A percentile compares a stretch with the other conserved stretches of the same genome.
Conservation (phyloP, 2,329 filamentous ascomycete genomes). For the Tolypocladium pustulatum region DNA sequence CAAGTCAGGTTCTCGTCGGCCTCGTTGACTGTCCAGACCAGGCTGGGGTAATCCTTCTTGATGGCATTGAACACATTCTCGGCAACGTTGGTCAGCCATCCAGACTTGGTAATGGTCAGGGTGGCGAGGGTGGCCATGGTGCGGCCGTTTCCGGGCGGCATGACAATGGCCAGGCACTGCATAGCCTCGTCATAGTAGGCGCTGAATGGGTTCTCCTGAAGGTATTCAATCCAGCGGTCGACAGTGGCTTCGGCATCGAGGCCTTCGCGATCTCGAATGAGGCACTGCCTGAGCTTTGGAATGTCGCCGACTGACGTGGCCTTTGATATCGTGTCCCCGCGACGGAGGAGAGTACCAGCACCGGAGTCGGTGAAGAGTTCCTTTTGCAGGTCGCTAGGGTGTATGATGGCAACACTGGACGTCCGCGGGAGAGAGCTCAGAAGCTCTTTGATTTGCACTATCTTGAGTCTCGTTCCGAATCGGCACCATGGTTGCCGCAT, state of each 20-base stretch:
- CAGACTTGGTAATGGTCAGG: slow-evolving; percentile 85
- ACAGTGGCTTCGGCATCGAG: slow-evolving; percentile 75
- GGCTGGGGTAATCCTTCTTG: slow-evolving; percentile 83
- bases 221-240: slow-evolving; percentile 72
- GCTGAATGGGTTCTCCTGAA: slow-evolving; percentile 71
- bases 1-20: slow-evolving; percentile 94
- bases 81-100: slow-evolving; percentile 88
- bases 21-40: slow-evolving; percentile 94
- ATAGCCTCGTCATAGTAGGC: slow-evolving; percentile 92
- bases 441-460: slow-evolving; percentile 93
- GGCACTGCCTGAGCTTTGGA: slow-evolving; percentile 66
- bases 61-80: slow-evolving; percentile 92
- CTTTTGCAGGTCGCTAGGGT: slow-evolving; percentile 90
- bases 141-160: slow-evolving; percentile 58
- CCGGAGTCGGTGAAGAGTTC: slow-evolving; percentile 95
- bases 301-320: slow-evolving; percentile 62
- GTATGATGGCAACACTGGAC: slow-evolving; percentile 94
- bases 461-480: slow-evolving; percentile 92
- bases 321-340: slow-evolving; percentile 80
- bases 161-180: slow-evolving; percentile 83
- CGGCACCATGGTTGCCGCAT: slow-evolving; percentile 94
- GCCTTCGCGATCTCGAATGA: slow-evolving; percentile 72
- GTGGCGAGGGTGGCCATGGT: slow-evolving; percentile 76
- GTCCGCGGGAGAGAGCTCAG: slow-evolving; percentile 80
- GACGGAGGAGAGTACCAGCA: slow-evolving; percentile 82